Conservation (phyloP, 169 alveolate genomes). For the Plasmodium gaboni region DNA sequence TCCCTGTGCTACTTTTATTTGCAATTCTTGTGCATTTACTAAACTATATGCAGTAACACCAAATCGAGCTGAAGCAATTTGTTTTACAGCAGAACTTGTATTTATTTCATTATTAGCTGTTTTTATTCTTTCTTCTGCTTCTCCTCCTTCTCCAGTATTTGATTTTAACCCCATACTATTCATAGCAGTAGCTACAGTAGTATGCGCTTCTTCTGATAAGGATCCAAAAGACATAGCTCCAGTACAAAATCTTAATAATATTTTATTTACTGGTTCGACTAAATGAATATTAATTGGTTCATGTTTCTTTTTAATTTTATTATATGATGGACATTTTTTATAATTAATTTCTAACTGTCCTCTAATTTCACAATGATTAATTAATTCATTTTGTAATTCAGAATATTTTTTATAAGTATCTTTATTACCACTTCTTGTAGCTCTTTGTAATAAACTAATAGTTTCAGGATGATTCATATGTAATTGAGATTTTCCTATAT, state of each 20-base stretch:
- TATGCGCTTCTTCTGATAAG: conserved; percentile 83
- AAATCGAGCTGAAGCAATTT: conserved; percentile 87
- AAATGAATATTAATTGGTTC: conserved; percentile 81
- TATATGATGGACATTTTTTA: conserved; percentile 78
- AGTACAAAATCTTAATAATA: conserved; percentile 77
- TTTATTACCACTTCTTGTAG: conserved; percentile 76
- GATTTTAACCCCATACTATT: conserved; percentile 82
- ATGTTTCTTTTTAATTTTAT: conserved; percentile 78
- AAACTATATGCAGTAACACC: conserved; percentile 85
- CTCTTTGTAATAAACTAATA: conserved; percentile 82
- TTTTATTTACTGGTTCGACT: conserved; percentile 73
- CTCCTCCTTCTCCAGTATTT: conserved; percentile 91
- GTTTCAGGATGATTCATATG: conserved; percentile 86
- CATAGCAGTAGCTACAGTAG: conserved; percentile 84
- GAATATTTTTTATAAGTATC: conserved; percentile 78
- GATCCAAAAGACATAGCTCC: conserved; percentile 86
- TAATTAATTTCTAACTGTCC: conserved; percentile 83
- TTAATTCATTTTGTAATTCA: conserved; percentile 77
- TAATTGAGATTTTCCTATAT: conserved; percentile 78
- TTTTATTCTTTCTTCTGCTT: conserved; percentile 79
- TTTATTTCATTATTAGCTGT: conserved; percentile 23
- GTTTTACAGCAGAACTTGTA: conserved; percentile 83
- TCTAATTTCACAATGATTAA: conserved; percentile 81
- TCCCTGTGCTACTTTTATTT: conserved; percentile 88
- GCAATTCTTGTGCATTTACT: conserved; percentile 85